These are phyloP conservation scores for Melanogaster broomeanus DNA, from an alignment of 768 basidiomycete genomes.

Conservation along the genomic window DNA sequence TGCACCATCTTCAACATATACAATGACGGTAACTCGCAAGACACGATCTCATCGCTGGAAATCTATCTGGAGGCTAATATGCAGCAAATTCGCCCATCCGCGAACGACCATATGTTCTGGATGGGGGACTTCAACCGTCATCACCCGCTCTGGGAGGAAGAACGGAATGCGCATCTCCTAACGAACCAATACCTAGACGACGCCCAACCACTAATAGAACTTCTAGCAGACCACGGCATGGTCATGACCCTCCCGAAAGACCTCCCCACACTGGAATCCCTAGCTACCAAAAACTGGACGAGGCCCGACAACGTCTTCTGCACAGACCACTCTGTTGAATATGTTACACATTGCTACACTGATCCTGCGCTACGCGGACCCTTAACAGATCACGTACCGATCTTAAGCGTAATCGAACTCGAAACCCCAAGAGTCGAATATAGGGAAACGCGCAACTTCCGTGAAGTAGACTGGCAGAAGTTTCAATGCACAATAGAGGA, in stretches of 20 bases:
- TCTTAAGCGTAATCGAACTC: neutral
- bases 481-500: neutral
- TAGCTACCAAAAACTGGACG: slow-evolving; percentile 2
- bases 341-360: neutral
- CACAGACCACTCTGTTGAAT: neutral
- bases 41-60: too few species aligned
- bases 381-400: neutral
- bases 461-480: neutral
- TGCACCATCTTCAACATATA: too few species aligned
- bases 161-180: slow-evolving; percentile 13
- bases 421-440: neutral
- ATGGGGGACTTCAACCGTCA: too few species aligned
- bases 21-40: too few species aligned
- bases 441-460: neutral
- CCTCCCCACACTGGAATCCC: slow-evolving; percentile 1
- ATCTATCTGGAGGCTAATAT: too few species aligned
- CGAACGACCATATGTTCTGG: too few species aligned
- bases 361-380: neutral
- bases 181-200: neutral
- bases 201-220: slow-evolving; percentile 1
- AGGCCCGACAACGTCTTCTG: slow-evolving; percentile 12
- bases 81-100: too few species aligned
- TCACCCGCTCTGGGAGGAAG: neutral
- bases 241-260: slow-evolving; percentile 3
- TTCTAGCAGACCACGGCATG: slow-evolving; percentile 7